Percentiles rank a stretch among this genome's conserved stretches.
These are phyloP conservation scores for Suaeda aralocaspica DNA, from an alignment of 148 eudicot species.

Conservation along the genomic window DNA sequence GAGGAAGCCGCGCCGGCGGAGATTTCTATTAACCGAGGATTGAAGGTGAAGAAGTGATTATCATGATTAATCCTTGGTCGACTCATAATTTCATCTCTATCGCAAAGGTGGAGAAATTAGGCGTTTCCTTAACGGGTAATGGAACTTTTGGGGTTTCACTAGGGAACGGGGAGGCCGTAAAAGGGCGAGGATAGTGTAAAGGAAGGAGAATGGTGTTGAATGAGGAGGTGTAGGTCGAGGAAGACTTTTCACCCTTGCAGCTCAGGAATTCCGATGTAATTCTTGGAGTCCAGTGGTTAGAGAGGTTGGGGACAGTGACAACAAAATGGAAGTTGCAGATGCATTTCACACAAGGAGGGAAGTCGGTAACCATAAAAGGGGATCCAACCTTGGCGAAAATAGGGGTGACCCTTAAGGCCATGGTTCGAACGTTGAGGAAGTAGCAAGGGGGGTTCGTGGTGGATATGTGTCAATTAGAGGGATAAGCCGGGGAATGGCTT, in stretches of 20 bases:
- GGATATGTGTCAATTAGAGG: neutral
- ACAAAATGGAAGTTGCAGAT: neutral
- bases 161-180: too few relatives aligned
- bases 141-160: too few relatives aligned
- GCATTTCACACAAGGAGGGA: neutral
- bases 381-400: neutral
- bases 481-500: too few relatives aligned
- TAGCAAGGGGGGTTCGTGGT: neutral
- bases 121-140: too few relatives aligned
- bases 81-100: neutral
- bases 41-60: neutral
- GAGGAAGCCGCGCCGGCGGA: neutral
- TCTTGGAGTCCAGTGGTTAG: neutral
- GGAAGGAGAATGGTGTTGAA: neutral
- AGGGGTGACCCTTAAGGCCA: neutral
- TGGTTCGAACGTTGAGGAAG: neutral
- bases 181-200: neutral
- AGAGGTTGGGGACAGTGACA: neutral
- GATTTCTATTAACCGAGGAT: neutral
- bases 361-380: neutral
- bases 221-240: neutral
- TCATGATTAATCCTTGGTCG: too few relatives aligned
- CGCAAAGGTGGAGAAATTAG: neutral
- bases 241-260: neutral
- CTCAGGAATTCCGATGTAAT: neutral